A percentile compares a stretch with the other conserved stretches of the same genome.
Evolutionary conservation across 345 rosid genomes (phyloP).

Genomic region (Turnera subulata): DNA sequence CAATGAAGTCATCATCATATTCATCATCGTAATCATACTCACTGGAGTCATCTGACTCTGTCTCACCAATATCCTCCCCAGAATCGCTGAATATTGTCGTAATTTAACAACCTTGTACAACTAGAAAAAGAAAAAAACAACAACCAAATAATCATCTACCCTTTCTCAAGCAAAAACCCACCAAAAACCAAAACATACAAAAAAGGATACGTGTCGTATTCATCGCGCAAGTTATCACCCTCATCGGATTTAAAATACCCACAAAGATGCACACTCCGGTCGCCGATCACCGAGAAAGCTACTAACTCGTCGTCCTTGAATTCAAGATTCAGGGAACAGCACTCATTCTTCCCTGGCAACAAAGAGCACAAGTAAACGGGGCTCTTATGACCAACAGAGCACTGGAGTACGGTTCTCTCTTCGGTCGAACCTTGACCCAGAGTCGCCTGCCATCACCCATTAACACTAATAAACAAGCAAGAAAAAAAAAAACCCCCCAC

Average conservation of each 20-base stretch:
- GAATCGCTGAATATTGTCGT: constrained; percentile 46
- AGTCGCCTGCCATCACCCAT: constrained; percentile 58
- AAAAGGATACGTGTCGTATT: constrained; percentile 73
- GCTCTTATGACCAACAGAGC: constrained; percentile 52
- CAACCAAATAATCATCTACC: neutral
- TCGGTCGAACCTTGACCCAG: constrained; percentile 63
- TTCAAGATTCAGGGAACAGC: constrained; percentile 71
- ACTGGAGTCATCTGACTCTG: constrained; percentile 56
- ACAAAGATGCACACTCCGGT: constrained; percentile 75
- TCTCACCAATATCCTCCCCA: constrained; percentile 56
- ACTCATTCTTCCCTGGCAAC: constrained; percentile 63
- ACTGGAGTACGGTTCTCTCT: constrained; percentile 71
- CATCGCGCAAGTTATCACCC: constrained; percentile 48
- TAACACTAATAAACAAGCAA: constrained; percentile 1
- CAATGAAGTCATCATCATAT: constrained; percentile 40
- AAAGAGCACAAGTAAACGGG: constrained; percentile 75
- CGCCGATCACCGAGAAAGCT: constrained; percentile 68
- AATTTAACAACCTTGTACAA: constrained; percentile 9
- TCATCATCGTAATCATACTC: constrained; percentile 67
- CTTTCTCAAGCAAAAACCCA: neutral
- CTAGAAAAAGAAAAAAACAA: neutral
- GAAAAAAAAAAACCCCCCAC: neutral
- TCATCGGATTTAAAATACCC: constrained; percentile 65
- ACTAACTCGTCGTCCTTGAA: constrained; percentile 70
- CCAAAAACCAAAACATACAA: neutral